Conservation (phyloP, 805 yeast genomes). For the Candida insectalens region DNA sequence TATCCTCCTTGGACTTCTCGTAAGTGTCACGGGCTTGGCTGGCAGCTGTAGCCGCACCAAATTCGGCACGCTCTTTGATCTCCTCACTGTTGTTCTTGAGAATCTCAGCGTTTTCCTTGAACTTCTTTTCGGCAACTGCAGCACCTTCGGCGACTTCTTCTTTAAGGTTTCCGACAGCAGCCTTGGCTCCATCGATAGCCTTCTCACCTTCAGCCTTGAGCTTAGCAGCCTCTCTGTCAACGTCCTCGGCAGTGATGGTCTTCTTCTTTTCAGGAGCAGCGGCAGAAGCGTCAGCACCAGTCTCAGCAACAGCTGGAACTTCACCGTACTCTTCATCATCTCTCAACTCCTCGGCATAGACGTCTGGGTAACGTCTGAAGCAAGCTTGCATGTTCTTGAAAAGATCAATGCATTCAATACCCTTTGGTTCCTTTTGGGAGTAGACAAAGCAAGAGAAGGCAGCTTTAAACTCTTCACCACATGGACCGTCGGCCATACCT, state of each 20-base stretch:
- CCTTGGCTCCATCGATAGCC: constrained; percentile 1
- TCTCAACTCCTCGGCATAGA: constrained; percentile 82
- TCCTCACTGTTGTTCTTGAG: constrained; percentile 6
- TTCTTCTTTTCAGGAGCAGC: constrained; percentile 11
- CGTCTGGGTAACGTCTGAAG: constrained; percentile 87
- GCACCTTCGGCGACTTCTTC: constrained; percentile 3
- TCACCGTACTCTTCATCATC: constrained; percentile 52
- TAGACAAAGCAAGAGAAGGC: constrained; percentile 94
- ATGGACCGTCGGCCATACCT: constrained; percentile 98
- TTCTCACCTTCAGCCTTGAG: constrained; percentile 6
- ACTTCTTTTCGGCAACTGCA: constrained; percentile 8
- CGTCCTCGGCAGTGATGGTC: constrained; percentile 11
- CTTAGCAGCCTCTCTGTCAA: constrained; percentile 11
- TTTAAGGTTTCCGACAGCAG: too few species aligned
- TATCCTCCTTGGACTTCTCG: neutral
- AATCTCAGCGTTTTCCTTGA: constrained; percentile 5
- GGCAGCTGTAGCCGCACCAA: constrained; percentile 1
- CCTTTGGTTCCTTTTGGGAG: constrained; percentile 93
- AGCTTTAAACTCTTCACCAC: constrained; percentile 90
- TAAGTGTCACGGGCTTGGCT: neutral
- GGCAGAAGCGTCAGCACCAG: constrained; percentile 6
- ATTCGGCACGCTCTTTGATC: neutral
- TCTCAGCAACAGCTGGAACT: constrained; percentile 4
- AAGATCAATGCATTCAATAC: constrained; percentile 87
- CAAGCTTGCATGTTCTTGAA: constrained; percentile 90